Percentiles rank a stretch among this genome's conserved stretches.
These are phyloP conservation scores for Flaveria ramosissima DNA, from an alignment of 129 eudicot species.

Conservation along the genomic window DNA sequence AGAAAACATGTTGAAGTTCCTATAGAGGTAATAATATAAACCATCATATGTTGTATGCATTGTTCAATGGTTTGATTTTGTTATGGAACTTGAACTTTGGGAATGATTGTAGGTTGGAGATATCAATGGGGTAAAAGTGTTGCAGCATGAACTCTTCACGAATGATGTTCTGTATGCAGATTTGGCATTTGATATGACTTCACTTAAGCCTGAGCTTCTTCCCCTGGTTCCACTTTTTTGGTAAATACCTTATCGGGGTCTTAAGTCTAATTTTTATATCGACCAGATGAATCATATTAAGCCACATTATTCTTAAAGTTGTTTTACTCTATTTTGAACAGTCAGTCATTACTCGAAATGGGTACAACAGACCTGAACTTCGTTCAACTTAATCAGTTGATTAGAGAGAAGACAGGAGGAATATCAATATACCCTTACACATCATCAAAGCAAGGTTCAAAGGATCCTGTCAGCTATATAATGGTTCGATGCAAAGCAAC, in stretches of 20 bases:
- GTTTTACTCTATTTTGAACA: conserved; percentile 42
- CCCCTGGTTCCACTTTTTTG: conserved; percentile 83
- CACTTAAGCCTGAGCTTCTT: conserved; percentile 78
- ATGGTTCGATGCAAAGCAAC: conserved; percentile 83
- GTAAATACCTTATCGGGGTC: conserved; percentile 39
- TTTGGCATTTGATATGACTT: conserved; percentile 74
- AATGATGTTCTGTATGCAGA: conserved; percentile 84
- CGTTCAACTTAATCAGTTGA: conserved; percentile 71
- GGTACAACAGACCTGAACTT: conserved; percentile 81
- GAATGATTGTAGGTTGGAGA: conserved; percentile 57
- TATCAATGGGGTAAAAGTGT: conserved; percentile 63
- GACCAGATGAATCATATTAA: not conserved
- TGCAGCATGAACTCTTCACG: conserved; percentile 84
- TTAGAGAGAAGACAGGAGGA: conserved; percentile 87
- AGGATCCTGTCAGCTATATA: conserved; percentile 62
- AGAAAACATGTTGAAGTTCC: conserved; percentile 68
- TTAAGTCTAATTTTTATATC: not conserved
- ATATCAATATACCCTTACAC: conserved; percentile 78
- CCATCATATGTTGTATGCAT: conserved; percentile 2
- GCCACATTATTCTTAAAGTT: not conserved
- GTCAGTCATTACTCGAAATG: conserved; percentile 89
- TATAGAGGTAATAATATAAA: conserved; percentile 53
- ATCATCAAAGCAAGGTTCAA: conserved; percentile 62
- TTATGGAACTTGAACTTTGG: conserved; percentile 10
- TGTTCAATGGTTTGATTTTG: conserved; percentile 11